Evolutionary conservation across 2,329 filamentous ascomycete genomes (phyloP).

Genomic region (Neurospora sp.): DNA sequence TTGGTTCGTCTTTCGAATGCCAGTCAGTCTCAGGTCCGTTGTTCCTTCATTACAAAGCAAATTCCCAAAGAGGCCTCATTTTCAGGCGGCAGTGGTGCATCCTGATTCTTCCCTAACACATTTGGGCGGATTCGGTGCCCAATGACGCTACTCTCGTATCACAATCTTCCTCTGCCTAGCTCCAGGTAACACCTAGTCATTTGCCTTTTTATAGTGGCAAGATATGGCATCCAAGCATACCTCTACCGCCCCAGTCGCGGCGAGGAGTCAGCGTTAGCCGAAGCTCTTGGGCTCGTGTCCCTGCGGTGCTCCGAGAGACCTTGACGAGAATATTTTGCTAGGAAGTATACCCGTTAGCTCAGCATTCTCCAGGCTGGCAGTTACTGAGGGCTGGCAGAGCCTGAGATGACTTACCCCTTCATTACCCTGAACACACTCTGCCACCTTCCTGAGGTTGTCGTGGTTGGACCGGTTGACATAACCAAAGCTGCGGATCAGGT

Average conservation of each 20-base stretch:
- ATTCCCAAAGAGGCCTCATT: neutral
- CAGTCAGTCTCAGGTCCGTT: neutral
- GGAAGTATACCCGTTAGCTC: conserved; percentile 15
- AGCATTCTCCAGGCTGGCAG: neutral
- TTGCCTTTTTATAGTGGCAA: conserved; percentile 54
- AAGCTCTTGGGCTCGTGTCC: conserved; percentile 42
- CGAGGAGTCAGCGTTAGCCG: conserved; percentile 65
- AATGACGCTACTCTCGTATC: neutral
- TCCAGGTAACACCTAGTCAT: neutral
- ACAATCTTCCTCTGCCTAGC: neutral
- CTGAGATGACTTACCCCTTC: conserved; percentile 60
- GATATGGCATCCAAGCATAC: conserved; percentile 83
- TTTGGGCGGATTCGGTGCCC: neutral
- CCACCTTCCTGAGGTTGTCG: conserved; percentile 74
- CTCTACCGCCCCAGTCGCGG: conserved; percentile 81
- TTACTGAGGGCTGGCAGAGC: neutral
- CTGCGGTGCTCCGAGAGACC: conserved; percentile 39
- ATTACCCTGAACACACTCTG: conserved; percentile 80
- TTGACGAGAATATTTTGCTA: conserved; percentile 64
- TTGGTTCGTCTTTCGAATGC: neutral
- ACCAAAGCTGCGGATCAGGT: conserved; percentile 78
- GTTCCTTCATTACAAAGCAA: neutral
- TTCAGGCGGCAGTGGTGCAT: conserved; percentile 2
- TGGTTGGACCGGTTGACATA: conserved; percentile 76
- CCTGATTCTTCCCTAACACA: neutral